These are phyloP conservation scores for Aspergillus persii DNA, from an alignment of 2,329 filamentous ascomycete species.

Conservation along the genomic window DNA sequence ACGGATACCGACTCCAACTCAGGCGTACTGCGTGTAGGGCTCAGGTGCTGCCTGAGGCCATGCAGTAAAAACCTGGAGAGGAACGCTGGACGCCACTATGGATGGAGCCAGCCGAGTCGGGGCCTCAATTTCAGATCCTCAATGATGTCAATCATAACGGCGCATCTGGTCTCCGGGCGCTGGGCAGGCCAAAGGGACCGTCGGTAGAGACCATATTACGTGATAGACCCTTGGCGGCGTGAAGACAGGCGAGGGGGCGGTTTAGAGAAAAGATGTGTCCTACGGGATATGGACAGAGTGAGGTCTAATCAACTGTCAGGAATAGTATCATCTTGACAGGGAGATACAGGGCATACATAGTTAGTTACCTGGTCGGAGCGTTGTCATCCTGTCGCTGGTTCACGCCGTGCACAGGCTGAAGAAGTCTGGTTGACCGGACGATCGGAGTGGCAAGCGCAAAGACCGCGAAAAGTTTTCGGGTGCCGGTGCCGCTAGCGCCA, in stretches of 20 bases:
- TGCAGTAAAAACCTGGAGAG: background rate
- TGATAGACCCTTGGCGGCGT: background rate
- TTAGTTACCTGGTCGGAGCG: background rate
- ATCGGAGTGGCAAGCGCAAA: slow-evolving; percentile 25
- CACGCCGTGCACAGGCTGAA: background rate
- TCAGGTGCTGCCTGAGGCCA: slow-evolving; percentile 3
- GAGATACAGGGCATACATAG: too few species aligned
- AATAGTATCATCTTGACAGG: too few species aligned
- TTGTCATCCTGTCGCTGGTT: background rate
- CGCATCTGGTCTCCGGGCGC: background rate
- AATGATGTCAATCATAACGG: background rate
- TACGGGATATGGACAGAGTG: too few species aligned
- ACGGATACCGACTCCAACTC: too few species aligned
- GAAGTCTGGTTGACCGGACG: slow-evolving; percentile 14
- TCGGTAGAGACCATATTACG: background rate
- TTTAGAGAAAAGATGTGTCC: too few species aligned
- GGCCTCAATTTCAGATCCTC: background rate
- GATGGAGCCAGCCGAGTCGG: background rate
- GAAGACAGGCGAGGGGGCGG: too few species aligned
- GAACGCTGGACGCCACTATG: background rate
- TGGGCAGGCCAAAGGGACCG: background rate
- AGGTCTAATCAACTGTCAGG: too few species aligned
- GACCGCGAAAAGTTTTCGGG: slow-evolving; percentile 36
- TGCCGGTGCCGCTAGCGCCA: slow-evolving; percentile 21
- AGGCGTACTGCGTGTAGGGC: background rate